Conservation (phyloP, 805 yeast genomes). For the Starmera dryadoides region DNA sequence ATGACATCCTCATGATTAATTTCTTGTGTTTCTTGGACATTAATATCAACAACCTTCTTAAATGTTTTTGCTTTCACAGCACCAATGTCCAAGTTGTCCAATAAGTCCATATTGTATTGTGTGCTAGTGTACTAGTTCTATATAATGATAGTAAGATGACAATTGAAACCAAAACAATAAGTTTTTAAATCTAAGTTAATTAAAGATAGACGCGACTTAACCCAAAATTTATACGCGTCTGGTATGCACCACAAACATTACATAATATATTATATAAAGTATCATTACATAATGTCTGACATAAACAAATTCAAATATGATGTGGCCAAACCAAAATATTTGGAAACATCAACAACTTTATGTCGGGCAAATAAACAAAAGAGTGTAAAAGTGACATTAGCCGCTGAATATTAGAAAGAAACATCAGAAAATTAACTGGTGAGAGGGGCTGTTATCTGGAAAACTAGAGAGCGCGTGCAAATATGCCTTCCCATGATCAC, state of each 20-base stretch:
- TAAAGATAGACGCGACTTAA: too few relatives aligned
- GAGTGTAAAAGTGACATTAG: background rate
- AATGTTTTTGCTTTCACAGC: slow-evolving; percentile 13
- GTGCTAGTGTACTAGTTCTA: background rate
- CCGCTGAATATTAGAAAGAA: background rate
- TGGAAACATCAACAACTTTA: too few relatives aligned
- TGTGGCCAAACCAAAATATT: too few relatives aligned
- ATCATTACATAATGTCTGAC: too few relatives aligned
- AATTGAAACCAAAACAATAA: too few relatives aligned
- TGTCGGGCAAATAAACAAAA: too few relatives aligned
- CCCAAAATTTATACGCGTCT: too few relatives aligned
- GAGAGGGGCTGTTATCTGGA: background rate
- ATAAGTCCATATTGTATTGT: slow-evolving; percentile 12
- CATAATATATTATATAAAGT: too few relatives aligned
- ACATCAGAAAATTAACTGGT: background rate
- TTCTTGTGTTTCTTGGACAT: background rate
- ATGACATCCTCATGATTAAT: background rate
- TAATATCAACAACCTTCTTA: slow-evolving; percentile 10
- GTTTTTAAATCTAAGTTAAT: too few relatives aligned
- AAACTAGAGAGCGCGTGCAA: background rate
- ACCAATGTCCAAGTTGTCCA: slow-evolving; percentile 13
- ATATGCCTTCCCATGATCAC: slow-evolving; percentile 14
- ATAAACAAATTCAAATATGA: too few relatives aligned
- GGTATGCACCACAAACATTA: too few relatives aligned
- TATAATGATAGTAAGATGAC: too few relatives aligned